phyloP scores from a whole-genome alignment of 169 alveolate genomes.

The Cryptosporidium meleagridis region DNA sequence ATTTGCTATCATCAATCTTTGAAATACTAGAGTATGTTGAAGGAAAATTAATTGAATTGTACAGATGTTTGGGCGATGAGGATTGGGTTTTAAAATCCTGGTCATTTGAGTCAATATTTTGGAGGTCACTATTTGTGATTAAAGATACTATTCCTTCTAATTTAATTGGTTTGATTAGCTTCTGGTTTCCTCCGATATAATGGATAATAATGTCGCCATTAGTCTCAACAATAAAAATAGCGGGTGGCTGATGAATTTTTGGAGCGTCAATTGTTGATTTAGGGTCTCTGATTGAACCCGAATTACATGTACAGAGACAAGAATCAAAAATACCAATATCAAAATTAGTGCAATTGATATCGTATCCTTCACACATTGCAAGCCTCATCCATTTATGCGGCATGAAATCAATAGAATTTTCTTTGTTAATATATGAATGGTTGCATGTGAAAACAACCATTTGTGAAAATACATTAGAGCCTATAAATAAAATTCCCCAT shows the following conservation, averaged over 20 bases:
- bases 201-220: constrained; percentile 41
- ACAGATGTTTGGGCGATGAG: background rate
- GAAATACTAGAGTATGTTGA: too few species aligned
- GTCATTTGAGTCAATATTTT: background rate
- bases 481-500: constrained; percentile 53
- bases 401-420: background rate
- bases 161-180: background rate
- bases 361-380: constrained; percentile 74
- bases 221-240: constrained; percentile 36
- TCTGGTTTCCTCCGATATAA: constrained; percentile 33
- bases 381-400: constrained; percentile 31
- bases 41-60: background rate
- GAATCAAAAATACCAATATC: constrained; percentile 54
- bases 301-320: constrained; percentile 4
- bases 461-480: constrained; percentile 44
- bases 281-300: constrained; percentile 43
- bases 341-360: constrained; percentile 44
- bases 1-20: background rate
- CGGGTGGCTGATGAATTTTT: constrained; percentile 25
- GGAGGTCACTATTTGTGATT: background rate
- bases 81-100: background rate
- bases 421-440: background rate
- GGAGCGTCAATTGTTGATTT: constrained; percentile 30
- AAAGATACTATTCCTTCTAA: background rate
- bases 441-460: constrained; percentile 38